Evolutionary conservation across 345 rosid genomes (phyloP).

Genomic region (Boechera retrofracta): DNA sequence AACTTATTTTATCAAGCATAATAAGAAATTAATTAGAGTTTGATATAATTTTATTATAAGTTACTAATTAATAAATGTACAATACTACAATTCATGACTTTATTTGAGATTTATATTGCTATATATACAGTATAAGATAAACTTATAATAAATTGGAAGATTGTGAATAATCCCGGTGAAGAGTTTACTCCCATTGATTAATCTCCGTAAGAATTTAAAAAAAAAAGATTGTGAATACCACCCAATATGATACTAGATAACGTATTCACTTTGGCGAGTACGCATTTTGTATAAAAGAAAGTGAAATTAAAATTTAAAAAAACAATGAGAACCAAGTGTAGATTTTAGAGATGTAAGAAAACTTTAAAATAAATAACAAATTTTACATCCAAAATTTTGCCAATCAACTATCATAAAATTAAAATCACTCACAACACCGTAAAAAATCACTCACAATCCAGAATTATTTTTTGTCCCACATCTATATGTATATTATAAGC

Average conservation of each 20-base stretch:
- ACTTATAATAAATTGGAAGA: background rate
- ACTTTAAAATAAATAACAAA: background rate
- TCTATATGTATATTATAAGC: background rate
- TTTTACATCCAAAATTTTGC: background rate
- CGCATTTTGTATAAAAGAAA: background rate
- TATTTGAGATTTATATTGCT: too few species aligned
- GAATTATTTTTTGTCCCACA: background rate
- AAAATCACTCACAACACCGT: background rate
- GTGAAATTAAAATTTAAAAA: background rate
- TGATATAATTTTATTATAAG: background rate
- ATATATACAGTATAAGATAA: background rate
- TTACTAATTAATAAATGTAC: background rate
- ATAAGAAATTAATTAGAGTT: background rate
- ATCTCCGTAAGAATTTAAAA: too few species aligned
- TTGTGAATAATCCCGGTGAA: background rate
- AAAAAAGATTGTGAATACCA: background rate
- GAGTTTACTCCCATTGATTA: background rate
- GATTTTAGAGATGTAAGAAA: background rate
- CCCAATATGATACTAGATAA: background rate
- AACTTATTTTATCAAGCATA: constrained; percentile 6
- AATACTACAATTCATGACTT: background rate
- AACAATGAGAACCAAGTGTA: background rate
- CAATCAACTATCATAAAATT: background rate
- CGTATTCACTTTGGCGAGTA: background rate
- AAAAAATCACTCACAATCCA: background rate